Evolutionary conservation across 1,284 basidiomycete species (phyloP), one percentile per base, ranked within the genome.

Genomic region (Pascua guehoae): DNA sequence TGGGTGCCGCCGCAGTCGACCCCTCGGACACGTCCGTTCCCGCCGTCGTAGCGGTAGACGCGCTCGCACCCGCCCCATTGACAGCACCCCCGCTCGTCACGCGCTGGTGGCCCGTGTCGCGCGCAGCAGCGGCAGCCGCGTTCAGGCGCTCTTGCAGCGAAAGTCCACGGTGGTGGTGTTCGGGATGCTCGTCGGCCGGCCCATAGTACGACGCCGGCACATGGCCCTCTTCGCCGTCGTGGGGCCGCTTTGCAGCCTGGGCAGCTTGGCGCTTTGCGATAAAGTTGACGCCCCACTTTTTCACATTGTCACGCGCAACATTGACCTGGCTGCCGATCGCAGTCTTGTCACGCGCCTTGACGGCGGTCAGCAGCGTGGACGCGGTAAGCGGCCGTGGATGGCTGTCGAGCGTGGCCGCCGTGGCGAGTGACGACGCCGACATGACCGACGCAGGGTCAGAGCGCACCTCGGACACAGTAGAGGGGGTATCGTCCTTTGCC

Each of bases 211-310:
- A 61, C 1, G 65, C 56, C 17, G 63, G 56, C 41, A 49, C 46
- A 12, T 59, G 51, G n/a, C 53, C 59, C 8, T 57, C 61, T 11
- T 53, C 56, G 5, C 62, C 64, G 8, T 57, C 53, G 11, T 24
- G 14, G 11, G 40, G 12, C 14, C 53, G 47, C n/a, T 53, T 32
- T 32, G 24, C 24, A 32, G 24, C 24, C 24, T 32, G 24, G 24
- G 24, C 24, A 32, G 24, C 43, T 7, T 53, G 47, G 17, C 53
- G 62, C 51, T 78, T 77, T 8, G 75, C 75, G 7, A 74, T 71
- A 68, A 76, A 92, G 62, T 85, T 89, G 16, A 85, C 86, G 17
- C 90, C 86, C 89, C 90, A 93, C 72, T 92, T 92, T 54, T 86
- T 85, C 80, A 93, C 86, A 12, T 86, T 82, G 71, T 93, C 91